Base-by-base conservation (phyloP, 257 asterid species). In the Cynanchum wilfordii region DNA sequence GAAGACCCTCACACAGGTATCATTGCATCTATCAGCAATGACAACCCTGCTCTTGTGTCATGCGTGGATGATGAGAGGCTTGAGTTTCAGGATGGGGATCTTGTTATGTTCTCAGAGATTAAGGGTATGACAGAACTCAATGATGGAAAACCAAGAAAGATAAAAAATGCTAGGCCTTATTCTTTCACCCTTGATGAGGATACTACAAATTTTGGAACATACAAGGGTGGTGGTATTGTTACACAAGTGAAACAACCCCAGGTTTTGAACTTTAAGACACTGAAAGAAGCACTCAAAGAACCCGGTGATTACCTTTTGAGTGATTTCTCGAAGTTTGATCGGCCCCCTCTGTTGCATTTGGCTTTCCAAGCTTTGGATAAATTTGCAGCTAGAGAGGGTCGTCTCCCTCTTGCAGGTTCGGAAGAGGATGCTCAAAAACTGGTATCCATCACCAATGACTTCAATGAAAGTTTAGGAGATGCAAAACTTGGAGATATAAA, bases 31-130 rank as follows among this genome's bases (percentile, higher is more conserved):
- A 81, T 93, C 78, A 85, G 93, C 77, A 90, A 90, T 54, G 98
- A 87, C 72, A 93, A 87, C 74, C 90, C 95, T 71, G 93, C 97
- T 69, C 89, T 90, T 66, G 91, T 93, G 81, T 81, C 89, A 8
- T 93, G 96, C 68, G 98, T 93, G 82, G 98, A 90, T 65, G 98
- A 93, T 83, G 98, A 93, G 82, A 89, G 98, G 85, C 93, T 93
- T 30, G 98, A 93, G 84, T 93, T 93, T 82, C 88, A 93, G 82
- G 98, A 90, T 68, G 97, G 97, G 68, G 97, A 93, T 78, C 85
- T 89, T 63, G 97, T 93, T 49, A 87, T 90, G 73, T 93, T 93
- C 79, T 90, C 98, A 63, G 98, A 93, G 83, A 72, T 93, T 20
- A 85, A 76, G 30, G 98, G 98, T 65, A 93, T 90, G 98, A 82